phyloP scores from a whole-genome alignment of 2,329 filamentous ascomycete species.

The Tolypocladium inflatum region DNA sequence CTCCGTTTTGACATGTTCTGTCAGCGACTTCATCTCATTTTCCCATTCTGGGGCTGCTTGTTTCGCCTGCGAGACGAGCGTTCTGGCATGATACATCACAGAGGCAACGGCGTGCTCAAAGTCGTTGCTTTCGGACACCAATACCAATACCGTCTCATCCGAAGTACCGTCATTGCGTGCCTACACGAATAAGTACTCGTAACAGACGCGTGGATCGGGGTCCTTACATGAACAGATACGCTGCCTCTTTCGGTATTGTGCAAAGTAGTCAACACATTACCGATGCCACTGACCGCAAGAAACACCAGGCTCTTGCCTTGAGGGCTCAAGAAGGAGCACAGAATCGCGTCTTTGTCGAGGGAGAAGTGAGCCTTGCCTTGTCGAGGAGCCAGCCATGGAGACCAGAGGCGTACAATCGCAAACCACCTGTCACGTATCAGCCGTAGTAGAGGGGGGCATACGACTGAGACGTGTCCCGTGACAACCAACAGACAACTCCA shows the following conservation, averaged over 20 bases:
- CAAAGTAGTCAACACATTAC: slow-evolving; percentile 61
- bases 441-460: neutral
- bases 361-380: slow-evolving; percentile 62
- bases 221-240: slow-evolving; percentile 55
- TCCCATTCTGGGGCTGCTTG: slow-evolving; percentile 30
- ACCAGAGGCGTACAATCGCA: slow-evolving; percentile 68
- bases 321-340: slow-evolving; percentile 66
- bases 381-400: slow-evolving; percentile 80
- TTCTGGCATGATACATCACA: slow-evolving; percentile 80
- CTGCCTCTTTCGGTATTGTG: slow-evolving; percentile 54
- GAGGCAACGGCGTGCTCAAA: slow-evolving; percentile 72
- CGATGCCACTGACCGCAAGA: slow-evolving; percentile 66
- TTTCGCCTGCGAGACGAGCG: slow-evolving; percentile 31
- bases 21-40: slow-evolving; percentile 34
- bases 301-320: slow-evolving; percentile 69
- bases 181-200: slow-evolving; percentile 22
- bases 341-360: slow-evolving; percentile 67
- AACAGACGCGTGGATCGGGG: neutral
- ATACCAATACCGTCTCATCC: slow-evolving; percentile 46
- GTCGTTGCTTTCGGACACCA: slow-evolving; percentile 61
- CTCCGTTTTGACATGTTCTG: slow-evolving; percentile 41
- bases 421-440: slow-evolving; percentile 53
- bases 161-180: slow-evolving; percentile 56
- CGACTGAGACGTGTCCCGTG: too few species aligned
- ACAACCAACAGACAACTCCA: neutral